Evolutionary conservation across 768 basidiomycete genomes (phyloP), one percentile per base, ranked within the genome.

Genomic region (Lentinus brumalis): DNA sequence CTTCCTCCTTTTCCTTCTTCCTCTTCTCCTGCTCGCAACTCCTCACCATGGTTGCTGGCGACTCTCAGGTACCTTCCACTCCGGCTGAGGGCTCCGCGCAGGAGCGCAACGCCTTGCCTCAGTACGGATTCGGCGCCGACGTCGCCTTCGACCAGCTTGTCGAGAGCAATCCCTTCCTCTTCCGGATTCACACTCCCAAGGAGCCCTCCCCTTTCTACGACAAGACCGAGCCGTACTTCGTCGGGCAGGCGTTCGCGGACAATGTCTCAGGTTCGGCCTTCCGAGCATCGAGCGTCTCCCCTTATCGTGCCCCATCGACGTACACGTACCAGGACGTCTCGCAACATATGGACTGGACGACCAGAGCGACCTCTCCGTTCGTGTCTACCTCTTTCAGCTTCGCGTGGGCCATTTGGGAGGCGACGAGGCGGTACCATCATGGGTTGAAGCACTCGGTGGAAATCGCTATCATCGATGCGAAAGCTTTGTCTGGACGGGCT

Each of bases 371-470:
- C 18, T 92, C 91, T 0, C 79, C 84, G 5, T 92, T 83, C 62
- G 81, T 92, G 46, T 88, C 90, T 3, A 82, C 88, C 2, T 91
- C 90, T 5, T 91, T 92, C 71, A 91, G 87, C 75, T 89, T 92
- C 65, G 83, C 81, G 40, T 92, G 91, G 91, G 85, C 89, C 8
- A 79, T 92, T 40, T 92, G 89, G 89, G 91, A 92, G 70, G 91
- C 89, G 4, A 79, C 88, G 21, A 78, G 88, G 58, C 84, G 91
- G n/a, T 90, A 89, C 68, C 84, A 86, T 66, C 74, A 79, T 40
- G 86, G 85, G 41, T 75, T 91, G 55, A 92, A 92, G 71, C 88
- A 90, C 62, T 85, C 89, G 57, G 76, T 92, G 31, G 82, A 92
- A 71, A 90, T 92, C 62, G 90, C 91, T 14, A 77, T 92, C 58